Evolutionary conservation across 805 yeast genomes (phyloP).

Genomic region (Nakazawaea ambrosiae): DNA sequence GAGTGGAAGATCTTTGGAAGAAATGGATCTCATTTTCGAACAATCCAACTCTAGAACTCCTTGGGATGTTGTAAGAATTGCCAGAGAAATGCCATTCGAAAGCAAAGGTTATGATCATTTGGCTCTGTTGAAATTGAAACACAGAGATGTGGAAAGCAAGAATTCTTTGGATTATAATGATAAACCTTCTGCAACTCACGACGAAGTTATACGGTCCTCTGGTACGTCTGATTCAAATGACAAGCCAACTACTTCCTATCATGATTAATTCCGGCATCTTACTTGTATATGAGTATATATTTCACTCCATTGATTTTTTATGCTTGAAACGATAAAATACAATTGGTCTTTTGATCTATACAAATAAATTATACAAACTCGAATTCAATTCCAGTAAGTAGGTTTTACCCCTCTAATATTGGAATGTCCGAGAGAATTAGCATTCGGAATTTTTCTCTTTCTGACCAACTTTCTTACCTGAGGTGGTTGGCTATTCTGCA

Average conservation of each 20-base stretch:
- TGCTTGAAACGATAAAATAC: too few relatives aligned
- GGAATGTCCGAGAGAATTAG: slow-evolving; percentile 38
- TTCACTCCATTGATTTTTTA: too few relatives aligned
- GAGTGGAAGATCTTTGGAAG: slow-evolving; percentile 36
- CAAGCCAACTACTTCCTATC: too few relatives aligned
- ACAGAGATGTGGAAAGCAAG: neutral
- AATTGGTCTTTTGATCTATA: too few relatives aligned
- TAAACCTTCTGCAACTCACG: slow-evolving; percentile 1
- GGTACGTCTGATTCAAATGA: too few relatives aligned
- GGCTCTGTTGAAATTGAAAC: neutral
- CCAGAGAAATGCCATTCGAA: slow-evolving; percentile 20
- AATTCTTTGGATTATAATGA: slow-evolving; percentile 1
- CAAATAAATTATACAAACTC: too few relatives aligned
- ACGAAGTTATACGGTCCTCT: neutral
- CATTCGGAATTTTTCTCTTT: slow-evolving; percentile 38
- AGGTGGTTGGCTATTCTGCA: slow-evolving; percentile 9
- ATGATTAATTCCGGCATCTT: too few relatives aligned
- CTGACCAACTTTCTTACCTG: slow-evolving; percentile 28
- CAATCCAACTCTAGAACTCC: slow-evolving; percentile 17
- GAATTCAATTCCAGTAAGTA: slow-evolving; percentile 27
- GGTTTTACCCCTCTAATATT: slow-evolving; percentile 39
- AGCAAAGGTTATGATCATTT: slow-evolving; percentile 3
- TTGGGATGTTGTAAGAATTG: slow-evolving; percentile 34
- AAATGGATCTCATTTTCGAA: slow-evolving; percentile 36
- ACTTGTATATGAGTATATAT: too few relatives aligned